These are phyloP conservation scores for Trichoderma asperelloides DNA, from an alignment of 495 filamentous ascomycete species.

Conservation along the genomic window DNA sequence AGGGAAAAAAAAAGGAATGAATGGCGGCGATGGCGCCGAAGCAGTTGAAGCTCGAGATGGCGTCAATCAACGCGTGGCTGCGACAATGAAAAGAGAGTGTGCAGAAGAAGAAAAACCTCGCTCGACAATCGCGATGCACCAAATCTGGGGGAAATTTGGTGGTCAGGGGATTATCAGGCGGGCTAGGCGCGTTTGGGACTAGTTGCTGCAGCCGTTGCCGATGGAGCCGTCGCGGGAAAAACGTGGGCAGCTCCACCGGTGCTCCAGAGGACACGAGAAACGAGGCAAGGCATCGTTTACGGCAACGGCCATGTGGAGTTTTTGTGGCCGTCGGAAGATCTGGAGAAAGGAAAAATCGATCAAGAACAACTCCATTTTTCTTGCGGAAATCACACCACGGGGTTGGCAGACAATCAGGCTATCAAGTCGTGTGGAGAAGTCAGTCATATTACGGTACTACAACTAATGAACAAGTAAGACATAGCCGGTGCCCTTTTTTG, in stretches of 20 bases:
- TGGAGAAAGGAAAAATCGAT: no score
- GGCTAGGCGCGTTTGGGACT: background rate
- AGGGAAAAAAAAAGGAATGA: background rate
- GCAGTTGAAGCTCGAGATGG: background rate
- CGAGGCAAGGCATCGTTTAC: background rate
- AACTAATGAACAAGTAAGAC: background rate
- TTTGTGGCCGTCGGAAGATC: no score
- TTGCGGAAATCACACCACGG: no score
- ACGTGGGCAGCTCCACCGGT: slow-evolving; percentile 1
- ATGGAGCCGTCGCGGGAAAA: background rate
- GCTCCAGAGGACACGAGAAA: background rate
- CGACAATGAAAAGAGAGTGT: background rate
- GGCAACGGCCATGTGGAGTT: no score
- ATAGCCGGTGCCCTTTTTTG: background rate
- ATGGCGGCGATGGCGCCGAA: background rate
- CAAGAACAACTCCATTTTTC: no score
- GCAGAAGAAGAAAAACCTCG: background rate
- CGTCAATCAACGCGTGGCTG: background rate
- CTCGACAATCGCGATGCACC: background rate
- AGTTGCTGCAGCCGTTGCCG: background rate
- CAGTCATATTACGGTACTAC: no score
- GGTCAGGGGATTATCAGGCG: background rate
- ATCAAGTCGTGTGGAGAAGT: no score
- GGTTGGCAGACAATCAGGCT: no score
- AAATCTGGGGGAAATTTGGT: slow-evolving; percentile 7